Evolutionary conservation across 2,329 filamentous ascomycete genomes (phyloP), one percentile per base, ranked within the genome.

Genomic region (Pseudocercospora musae): DNA sequence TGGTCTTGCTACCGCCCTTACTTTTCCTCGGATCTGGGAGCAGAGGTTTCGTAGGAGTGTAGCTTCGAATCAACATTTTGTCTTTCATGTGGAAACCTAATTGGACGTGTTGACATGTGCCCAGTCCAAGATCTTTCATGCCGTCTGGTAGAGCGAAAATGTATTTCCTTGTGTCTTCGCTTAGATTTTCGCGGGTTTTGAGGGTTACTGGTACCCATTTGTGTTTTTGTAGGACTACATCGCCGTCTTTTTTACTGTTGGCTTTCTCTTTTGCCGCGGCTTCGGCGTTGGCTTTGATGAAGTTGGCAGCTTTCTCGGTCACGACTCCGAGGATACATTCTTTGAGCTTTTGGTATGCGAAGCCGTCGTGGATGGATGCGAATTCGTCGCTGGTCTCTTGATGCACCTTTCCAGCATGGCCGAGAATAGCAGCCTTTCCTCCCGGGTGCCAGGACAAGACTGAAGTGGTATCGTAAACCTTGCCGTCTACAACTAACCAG

Each of bases 401-500:
- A 68, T 83, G 80, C 0, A 82, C 78, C 54, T 77, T 79, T 0
- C 82, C 82, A 0, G 81, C 82, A 68, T 84, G 82, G 0, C 73
- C 75, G 62, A 83, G 70, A 25, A 84, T 80, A 0, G 81, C 73
- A 1, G 77, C 77, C 59, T 78, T 80, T 1, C 81, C 81, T 7
- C 81, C 81, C 6, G 80, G 81, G 73, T 83, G 81, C 81, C 80
- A 81, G 7, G 70, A 67, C 15, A 84, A 62, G 0, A 82, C 78
- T 49, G 63, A 2, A 81, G 81, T 83, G 0, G 75, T 78, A 67
- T 84, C 80, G 60, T 83, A 83, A 0, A 83, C 81, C 50, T 81
- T 83, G 6, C 76, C 78, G 59, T 83, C 79, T 3, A 84, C 74
- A 0, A 83, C 79, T n/a, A 85, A 76, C 82, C 82, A 84, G 66